These are phyloP conservation scores for Aspergillus carlsbadensis DNA, from an alignment of 495 filamentous ascomycete species.

Conservation along the genomic window DNA sequence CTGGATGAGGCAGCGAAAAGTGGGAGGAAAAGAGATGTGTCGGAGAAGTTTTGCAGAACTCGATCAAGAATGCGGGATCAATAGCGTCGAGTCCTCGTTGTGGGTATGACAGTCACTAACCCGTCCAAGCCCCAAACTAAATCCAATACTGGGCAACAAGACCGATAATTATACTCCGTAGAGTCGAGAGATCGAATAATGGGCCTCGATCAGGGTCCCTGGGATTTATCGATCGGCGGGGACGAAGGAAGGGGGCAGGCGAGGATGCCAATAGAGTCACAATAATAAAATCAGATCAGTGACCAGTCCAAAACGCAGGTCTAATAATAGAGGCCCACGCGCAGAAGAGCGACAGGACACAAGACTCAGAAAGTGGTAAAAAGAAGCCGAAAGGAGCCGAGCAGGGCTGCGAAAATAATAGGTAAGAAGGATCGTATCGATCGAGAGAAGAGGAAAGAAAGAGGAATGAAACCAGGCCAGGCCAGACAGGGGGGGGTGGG, in stretches of 20 bases:
- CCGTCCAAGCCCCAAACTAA: constrained; percentile 26
- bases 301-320: constrained; percentile 11
- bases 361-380: not conserved
- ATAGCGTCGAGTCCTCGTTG: constrained; percentile 17
- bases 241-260: constrained; percentile 12
- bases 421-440: not conserved
- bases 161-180: constrained; percentile 1
- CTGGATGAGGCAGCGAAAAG: constrained; percentile 6
- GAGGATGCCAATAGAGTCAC: constrained; percentile 12
- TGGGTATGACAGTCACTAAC: constrained; percentile 26
- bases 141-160: constrained; percentile 11
- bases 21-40: constrained; percentile 11
- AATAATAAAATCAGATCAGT: constrained; percentile 12
- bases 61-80: constrained; percentile 15
- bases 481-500: no score
- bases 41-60: constrained; percentile 19
- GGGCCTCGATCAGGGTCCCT: not conserved
- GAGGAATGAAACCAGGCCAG: not conserved
- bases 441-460: constrained; percentile 1
- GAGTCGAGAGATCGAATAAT: constrained; percentile 2
- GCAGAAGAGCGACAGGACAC: constrained; percentile 4
- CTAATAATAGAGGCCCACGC: constrained; percentile 13
- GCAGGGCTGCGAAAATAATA: not conserved
- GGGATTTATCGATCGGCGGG: constrained; percentile 14
- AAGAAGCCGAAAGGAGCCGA: constrained; percentile 5